phyloP scores from a whole-genome alignment of 2,329 filamentous ascomycete genomes.

The Clonostachys chloroleuca region DNA sequence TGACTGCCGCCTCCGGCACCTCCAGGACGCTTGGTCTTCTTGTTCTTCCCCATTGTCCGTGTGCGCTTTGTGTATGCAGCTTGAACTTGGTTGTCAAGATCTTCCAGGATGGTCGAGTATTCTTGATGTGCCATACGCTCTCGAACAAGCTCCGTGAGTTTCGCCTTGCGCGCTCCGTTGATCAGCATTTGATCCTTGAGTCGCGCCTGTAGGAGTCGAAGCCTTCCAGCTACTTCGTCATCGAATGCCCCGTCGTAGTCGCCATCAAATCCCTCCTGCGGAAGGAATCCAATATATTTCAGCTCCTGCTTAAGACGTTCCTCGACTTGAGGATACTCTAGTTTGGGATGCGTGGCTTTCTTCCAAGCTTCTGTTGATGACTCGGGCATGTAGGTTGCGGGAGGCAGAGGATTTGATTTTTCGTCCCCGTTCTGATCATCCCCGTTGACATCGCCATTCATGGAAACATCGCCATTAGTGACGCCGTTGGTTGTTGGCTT shows the following conservation, averaged over 20 bases:
- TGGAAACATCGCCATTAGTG: conserved; percentile 48
- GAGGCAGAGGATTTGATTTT: conserved; percentile 41
- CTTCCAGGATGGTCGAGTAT: conserved; percentile 93
- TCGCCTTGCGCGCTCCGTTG: conserved; percentile 87
- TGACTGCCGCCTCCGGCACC: conserved; percentile 71
- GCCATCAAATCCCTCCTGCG: conserved; percentile 57
- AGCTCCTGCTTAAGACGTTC: conserved; percentile 90
- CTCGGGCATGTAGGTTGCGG: conserved; percentile 77
- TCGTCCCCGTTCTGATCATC: conserved; percentile 29
- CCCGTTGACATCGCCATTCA: conserved; percentile 42
- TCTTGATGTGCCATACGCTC: conserved; percentile 96
- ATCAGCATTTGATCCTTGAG: conserved; percentile 79
- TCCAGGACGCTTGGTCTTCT: conserved; percentile 79
- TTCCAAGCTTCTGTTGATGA: conserved; percentile 74
- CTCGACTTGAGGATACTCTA: conserved; percentile 84
- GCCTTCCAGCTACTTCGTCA: conserved; percentile 86
- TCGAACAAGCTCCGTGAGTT: conserved; percentile 80
- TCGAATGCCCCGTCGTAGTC: conserved; percentile 90
- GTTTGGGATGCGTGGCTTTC: conserved; percentile 66
- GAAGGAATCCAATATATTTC: conserved; percentile 82
- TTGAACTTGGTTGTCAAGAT: conserved; percentile 92
- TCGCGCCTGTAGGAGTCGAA: conserved; percentile 79
- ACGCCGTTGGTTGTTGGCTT: conserved; percentile 47
- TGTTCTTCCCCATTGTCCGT: conserved; percentile 87
- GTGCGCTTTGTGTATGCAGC: conserved; percentile 94